Evolutionary conservation across 2,329 filamentous ascomycete species (phyloP), one percentile per base, ranked within the genome.

Genomic region (Exophiala aquamarina): DNA sequence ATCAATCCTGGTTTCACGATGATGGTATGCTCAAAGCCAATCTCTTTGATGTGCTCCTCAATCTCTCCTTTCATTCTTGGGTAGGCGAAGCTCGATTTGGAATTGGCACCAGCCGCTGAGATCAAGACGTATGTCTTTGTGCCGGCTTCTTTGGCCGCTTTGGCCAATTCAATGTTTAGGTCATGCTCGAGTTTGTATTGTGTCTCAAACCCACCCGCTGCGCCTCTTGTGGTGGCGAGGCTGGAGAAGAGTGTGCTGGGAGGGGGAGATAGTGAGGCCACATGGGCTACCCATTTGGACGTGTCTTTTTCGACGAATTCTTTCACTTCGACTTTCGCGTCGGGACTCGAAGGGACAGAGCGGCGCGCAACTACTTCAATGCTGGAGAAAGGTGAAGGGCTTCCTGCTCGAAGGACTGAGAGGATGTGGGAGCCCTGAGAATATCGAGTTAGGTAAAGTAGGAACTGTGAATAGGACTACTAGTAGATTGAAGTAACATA

Each of bases 151-250:
- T 85, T 88, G 34, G 91, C 89, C 0, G 86, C 83, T 51, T 79
- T 77, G 3, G 88, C 90, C 18, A 95, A 75, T 55, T 85, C 83
- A 39, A 94, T 67, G 68, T 95, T 95, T 35, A 95, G 75, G 62
- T 93, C 89, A 63, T 90, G 81, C 70, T 96, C 92, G 55, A 96
- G 87, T 63, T 87, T 87, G 71, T 89, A 86, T 70, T 96, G 92
- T 52, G 84, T 82, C 20, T 82, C 84, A 56, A 95, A 71, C 47
- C 86, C 76, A 52, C 91, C 91, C 0, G 89, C 90, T 10, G 77
- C 75, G 0, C 74, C 85, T 39, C 83, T 81, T 0, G 91, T 96
- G 2, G 89, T 95, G 48, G 85, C 92, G 1, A 96, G 77, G 1
- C 81, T 81, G 2, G 87, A 90, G 70, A 92, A 82, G 70, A 93